phyloP scores from a whole-genome alignment of 148 eudicot species.

The Amaranthus palmeri region DNA sequence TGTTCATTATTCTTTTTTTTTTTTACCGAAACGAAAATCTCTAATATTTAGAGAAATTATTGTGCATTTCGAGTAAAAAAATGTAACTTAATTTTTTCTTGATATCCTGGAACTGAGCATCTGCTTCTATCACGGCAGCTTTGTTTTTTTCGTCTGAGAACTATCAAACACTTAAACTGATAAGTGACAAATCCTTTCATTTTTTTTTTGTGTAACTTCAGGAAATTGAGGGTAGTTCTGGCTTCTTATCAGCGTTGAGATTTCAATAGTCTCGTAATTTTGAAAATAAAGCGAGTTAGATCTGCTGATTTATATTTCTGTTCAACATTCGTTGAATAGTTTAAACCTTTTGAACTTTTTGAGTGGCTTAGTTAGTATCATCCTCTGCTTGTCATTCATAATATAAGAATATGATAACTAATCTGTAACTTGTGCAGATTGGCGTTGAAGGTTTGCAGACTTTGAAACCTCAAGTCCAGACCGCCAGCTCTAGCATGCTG shows the following conservation, averaged over 20 bases:
- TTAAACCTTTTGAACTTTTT: neutral
- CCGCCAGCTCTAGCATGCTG: conserved; percentile 31
- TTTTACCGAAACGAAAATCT: neutral
- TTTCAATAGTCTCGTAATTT: neutral
- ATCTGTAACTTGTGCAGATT: conserved; percentile 40
- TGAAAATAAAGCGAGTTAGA: neutral
- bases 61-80: too few relatives aligned
- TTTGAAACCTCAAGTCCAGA: conserved; percentile 64
- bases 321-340: neutral
- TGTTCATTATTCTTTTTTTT: neutral
- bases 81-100: too few relatives aligned
- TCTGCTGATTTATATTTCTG: neutral
- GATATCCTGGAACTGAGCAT: neutral
- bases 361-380: conserved; percentile 1
- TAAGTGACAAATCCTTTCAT: neutral
- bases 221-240: neutral
- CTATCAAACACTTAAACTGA: neutral
- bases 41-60: too few relatives aligned
- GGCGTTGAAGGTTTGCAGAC: conserved; percentile 80
- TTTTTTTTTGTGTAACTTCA: neutral
- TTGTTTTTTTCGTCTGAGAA: neutral
- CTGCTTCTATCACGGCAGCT: neutral
- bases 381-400: neutral
- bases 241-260: too few relatives aligned
- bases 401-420: neutral